Base-by-base conservation (phyloP, 73 alveolate species). In the Tetrahymena borealis region DNA sequence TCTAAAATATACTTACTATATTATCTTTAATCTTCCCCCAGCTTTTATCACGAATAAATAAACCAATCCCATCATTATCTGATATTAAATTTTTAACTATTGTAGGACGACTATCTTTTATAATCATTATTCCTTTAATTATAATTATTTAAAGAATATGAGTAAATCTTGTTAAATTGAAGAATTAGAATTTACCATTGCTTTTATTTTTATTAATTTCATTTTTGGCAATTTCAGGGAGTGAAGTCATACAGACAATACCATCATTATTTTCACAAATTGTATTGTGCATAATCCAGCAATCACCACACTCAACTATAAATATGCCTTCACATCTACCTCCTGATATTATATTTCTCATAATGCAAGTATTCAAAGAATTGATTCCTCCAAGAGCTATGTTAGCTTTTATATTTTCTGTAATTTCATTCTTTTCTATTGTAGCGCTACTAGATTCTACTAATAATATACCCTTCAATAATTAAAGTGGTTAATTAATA, bases 311-410 rank as follows among this genome's bases (percentile, higher is more conserved):
- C 93, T 98, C 99, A 13, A 98, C 96, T 3, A 96, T 92, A 91
- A 98, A 98, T 36, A 98, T 95, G 16, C 99, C 99, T 91, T 98
- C 99, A 91, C 99, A 95, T 94, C 99, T 96, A 42, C 98, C 96
- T 32, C 99, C 95, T 91, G 96, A 94, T 31, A 98, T 97, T 39
- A 95, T 96, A 94, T 98, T 98, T 85, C 96, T 96, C 18, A 97
- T 91, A 24, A 98, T 98, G 40, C 96, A 96, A 3, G 98, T 95
- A 96, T 96, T 98, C 11, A 96, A 95, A 6, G 99, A 97, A 40
- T 96, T 94, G 37, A 95, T 98, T 20, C 99, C 99, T 24, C 99
- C 99, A 90, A 97, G 96, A 33, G 99, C 99, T 16, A 98, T 95
- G 92, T 98, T 98, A 9, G 99, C 99, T 94, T 98, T 98, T 92